Evolutionary conservation across 352 stramenopile genomes (phyloP).

Genomic region (Globisporangium viniferum): DNA sequence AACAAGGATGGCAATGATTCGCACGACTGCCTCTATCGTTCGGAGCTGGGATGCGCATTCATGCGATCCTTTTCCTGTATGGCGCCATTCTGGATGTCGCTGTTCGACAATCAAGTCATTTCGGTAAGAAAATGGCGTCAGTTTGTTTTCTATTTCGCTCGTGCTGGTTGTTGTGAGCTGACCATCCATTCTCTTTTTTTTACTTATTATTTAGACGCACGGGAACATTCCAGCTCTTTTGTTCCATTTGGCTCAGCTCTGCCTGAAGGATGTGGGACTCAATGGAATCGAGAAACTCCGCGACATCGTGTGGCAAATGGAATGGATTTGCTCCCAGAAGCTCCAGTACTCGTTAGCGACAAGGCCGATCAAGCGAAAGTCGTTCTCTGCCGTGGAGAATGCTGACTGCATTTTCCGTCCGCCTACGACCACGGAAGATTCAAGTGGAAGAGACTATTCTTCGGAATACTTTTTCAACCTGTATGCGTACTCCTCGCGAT

Average conservation of each 20-base stretch:
- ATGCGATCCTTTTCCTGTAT: conserved; percentile 55
- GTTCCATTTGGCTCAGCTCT: conserved; percentile 63
- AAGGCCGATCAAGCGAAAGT: conserved; percentile 40
- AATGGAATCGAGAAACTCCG: conserved; percentile 32
- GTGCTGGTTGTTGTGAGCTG: background rate
- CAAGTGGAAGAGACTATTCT: conserved; percentile 12
- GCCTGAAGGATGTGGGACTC: conserved; percentile 33
- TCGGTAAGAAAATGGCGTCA: conserved; percentile 29
- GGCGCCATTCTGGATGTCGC: conserved; percentile 37
- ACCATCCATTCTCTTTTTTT: background rate
- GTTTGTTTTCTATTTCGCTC: background rate
- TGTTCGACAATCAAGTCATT: conserved; percentile 66
- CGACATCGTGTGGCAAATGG: conserved; percentile 37
- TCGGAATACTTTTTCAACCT: conserved; percentile 69
- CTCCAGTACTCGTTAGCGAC: conserved; percentile 43
- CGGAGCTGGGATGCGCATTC: conserved; percentile 50
- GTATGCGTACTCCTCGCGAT: conserved; percentile 60
- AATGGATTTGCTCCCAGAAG: conserved; percentile 39
- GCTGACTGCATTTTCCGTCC: conserved; percentile 29
- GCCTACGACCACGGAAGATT: conserved; percentile 21
- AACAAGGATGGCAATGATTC: conserved; percentile 13
- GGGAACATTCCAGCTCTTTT: conserved; percentile 56
- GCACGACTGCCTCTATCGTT: conserved; percentile 26
- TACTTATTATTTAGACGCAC: conserved; percentile 31
- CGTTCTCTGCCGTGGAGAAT: conserved; percentile 29